Evolutionary conservation across 257 asterid species (phyloP).

Genomic region (Scutellaria barbata): DNA sequence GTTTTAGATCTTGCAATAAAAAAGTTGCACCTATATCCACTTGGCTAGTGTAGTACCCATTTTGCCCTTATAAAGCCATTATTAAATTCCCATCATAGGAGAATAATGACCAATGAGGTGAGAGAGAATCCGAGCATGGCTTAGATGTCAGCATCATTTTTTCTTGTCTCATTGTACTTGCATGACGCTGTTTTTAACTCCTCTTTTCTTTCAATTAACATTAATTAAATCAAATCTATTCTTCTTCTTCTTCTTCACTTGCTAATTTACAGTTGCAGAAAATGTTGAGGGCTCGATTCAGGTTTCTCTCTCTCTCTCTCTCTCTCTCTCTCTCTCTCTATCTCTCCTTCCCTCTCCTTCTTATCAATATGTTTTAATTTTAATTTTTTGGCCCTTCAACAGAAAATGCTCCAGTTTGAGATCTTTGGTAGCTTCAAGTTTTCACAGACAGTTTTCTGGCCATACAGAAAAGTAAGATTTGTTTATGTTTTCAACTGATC

Average conservation of each 20-base stretch:
- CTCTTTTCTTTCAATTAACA: neutral
- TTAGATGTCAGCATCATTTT: conserved; percentile 9
- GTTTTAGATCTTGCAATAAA: conserved; percentile 6
- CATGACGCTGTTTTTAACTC: conserved; percentile 31
- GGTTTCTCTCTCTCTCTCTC: conserved; percentile 30
- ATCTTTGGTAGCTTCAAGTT: conserved; percentile 30
- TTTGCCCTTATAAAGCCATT: neutral
- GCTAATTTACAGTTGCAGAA: conserved; percentile 13
- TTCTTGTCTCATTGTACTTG: conserved; percentile 26
- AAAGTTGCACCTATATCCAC: conserved; percentile 10
- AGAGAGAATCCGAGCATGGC: conserved; percentile 24
- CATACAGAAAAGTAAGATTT: conserved; percentile 38
- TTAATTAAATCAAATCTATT: neutral
- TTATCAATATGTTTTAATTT: neutral
- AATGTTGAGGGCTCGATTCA: conserved; percentile 49
- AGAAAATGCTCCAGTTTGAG: conserved; percentile 37
- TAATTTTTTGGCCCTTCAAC: conserved; percentile 10
- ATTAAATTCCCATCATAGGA: neutral
- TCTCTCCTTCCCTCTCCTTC: neutral
- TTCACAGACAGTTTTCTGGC: conserved; percentile 41
- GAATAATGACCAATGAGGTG: conserved; percentile 33
- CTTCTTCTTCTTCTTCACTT: neutral
- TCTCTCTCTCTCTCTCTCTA: neutral
- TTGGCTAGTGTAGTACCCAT: conserved; percentile 1
- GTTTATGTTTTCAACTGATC: neutral